Conservation (phyloP, 345 rosid genomes). For the Eucalyptus dawsonii region DNA sequence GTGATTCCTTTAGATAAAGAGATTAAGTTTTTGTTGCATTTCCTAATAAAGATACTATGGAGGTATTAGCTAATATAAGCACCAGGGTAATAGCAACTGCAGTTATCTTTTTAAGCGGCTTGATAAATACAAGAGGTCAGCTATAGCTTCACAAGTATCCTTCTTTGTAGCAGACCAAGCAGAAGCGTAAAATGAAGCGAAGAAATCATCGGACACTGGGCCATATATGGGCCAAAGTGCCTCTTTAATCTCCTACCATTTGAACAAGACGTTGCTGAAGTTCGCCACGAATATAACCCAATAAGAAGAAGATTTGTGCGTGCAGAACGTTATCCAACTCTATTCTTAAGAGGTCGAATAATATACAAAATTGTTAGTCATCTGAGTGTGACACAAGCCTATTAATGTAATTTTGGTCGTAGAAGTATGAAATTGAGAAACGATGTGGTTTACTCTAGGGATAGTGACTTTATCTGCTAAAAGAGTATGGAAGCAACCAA, state of each 20-base stretch:
- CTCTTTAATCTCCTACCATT: neutral
- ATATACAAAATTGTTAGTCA: neutral
- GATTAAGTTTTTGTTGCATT: neutral
- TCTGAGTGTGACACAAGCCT: neutral
- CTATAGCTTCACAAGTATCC: neutral
- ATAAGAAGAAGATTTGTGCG: neutral
- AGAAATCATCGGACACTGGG: neutral
- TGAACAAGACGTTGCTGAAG: neutral
- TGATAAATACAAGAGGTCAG: neutral
- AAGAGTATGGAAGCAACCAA: neutral
- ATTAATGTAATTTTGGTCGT: neutral
- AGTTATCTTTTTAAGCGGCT: neutral
- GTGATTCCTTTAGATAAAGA: neutral
- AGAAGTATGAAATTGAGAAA: neutral
- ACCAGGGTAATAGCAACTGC: neutral
- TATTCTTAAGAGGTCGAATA: neutral
- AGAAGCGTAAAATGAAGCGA: neutral
- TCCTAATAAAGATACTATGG: neutral
- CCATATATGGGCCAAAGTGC: neutral
- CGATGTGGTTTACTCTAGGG: neutral
- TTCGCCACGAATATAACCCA: neutral
- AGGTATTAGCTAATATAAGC: neutral
- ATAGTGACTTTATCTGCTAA: neutral
- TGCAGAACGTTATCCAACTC: neutral
- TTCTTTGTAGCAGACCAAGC: neutral